Evolutionary conservation across 1,284 basidiomycete genomes (phyloP).

Genomic region (Sphaerobolus stellatus): DNA sequence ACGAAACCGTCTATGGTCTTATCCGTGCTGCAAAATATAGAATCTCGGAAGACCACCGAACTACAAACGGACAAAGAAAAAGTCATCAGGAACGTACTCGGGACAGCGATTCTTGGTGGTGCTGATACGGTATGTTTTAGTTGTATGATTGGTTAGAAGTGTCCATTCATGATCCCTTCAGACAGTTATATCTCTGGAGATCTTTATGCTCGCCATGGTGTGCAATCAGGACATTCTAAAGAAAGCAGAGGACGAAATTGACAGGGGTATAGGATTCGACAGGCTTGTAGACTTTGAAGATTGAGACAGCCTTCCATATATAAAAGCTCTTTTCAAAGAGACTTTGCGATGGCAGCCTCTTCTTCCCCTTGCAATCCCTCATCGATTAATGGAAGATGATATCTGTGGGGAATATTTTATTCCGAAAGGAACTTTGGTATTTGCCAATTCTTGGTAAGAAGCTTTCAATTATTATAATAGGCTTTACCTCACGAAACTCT

Average conservation of each 20-base stretch:
- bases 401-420: constrained; percentile 34
- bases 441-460: constrained; percentile 21
- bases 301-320: not conserved
- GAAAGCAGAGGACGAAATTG: constrained; percentile 24
- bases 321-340: constrained; percentile 34
- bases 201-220: constrained; percentile 29
- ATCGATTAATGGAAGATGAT: constrained; percentile 30
- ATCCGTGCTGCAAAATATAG: too few relatives aligned
- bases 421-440: constrained; percentile 30
- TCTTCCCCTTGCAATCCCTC: constrained; percentile 37
- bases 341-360: constrained; percentile 54
- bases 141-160: not conserved
- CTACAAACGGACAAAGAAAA: too few relatives aligned
- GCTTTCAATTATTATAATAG: not conserved
- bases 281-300: constrained; percentile 2
- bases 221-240: constrained; percentile 20
- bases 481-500: too few relatives aligned
- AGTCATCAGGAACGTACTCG: not conserved
- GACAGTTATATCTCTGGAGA: constrained; percentile 15
- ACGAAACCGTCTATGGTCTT: too few relatives aligned
- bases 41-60: too few relatives aligned
- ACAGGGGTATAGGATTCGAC: constrained; percentile 18
- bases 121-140: not conserved
- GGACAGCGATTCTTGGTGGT: not conserved
- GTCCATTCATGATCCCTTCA: not conserved